Conservation (phyloP, 768 basidiomycete genomes). For the Mycena pura region DNA sequence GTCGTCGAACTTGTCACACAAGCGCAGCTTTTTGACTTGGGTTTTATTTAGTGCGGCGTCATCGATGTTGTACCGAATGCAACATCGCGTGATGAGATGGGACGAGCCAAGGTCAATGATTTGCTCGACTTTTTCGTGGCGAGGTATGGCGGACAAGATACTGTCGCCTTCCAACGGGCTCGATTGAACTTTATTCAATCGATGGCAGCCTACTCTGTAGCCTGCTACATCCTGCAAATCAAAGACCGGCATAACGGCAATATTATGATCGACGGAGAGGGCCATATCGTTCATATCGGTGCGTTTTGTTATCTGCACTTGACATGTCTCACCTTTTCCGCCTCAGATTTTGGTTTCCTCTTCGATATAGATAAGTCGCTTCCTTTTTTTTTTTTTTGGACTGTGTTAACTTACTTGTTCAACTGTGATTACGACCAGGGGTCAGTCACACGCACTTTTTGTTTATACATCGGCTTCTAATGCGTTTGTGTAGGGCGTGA, state of each 20-base stretch:
- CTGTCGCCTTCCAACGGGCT: constrained; percentile 88
- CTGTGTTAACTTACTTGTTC: constrained; percentile 34
- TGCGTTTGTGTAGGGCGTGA: constrained; percentile 74
- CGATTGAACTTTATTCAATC: constrained; percentile 97
- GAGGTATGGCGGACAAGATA: constrained; percentile 91
- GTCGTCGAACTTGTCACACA: constrained; percentile 37
- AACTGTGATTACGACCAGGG: constrained; percentile 65
- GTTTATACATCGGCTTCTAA: constrained; percentile 5
- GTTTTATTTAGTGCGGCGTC: constrained; percentile 79
- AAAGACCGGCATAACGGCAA: constrained; percentile 99
- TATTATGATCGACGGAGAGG: constrained; percentile 99
- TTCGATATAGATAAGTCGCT: constrained; percentile 95
- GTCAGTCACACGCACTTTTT: constrained; percentile 45
- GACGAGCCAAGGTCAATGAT: constrained; percentile 96
- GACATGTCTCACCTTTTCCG: background rate
- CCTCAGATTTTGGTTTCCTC: constrained; percentile 90
- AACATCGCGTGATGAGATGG: constrained; percentile 99
- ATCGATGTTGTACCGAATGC: constrained; percentile 98
- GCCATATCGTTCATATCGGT: constrained; percentile 97
- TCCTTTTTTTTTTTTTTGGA: constrained; percentile 5
- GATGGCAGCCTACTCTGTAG: constrained; percentile 99
- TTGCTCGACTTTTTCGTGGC: constrained; percentile 92
- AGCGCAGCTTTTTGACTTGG: background rate
- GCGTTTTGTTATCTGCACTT: constrained; percentile 33
- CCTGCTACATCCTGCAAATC: constrained; percentile 97